phyloP scores from a whole-genome alignment of 148 eudicot species.

The Dianthus caryophyllus region DNA sequence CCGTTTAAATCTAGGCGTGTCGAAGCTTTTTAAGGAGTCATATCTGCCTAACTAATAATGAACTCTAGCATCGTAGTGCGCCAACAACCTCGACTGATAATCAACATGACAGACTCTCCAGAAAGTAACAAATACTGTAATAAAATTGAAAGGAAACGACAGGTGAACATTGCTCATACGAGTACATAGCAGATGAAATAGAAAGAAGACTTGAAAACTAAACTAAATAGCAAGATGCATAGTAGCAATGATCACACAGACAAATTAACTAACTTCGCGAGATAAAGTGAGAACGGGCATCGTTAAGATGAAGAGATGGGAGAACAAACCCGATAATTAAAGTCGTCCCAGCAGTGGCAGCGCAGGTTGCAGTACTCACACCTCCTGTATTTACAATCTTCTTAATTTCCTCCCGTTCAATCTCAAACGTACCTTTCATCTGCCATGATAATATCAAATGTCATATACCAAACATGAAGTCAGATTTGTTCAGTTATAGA shows the following conservation, averaged over 20 bases:
- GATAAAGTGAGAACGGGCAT: background rate
- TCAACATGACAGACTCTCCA: background rate
- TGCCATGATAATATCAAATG: constrained; percentile 32
- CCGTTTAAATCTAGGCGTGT: background rate
- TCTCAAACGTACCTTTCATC: constrained; percentile 59
- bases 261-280: background rate
- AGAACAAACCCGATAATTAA: constrained; percentile 66
- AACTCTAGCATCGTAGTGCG: background rate
- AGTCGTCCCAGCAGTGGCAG: constrained; percentile 79
- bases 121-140: background rate
- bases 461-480: background rate
- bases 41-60: background rate
- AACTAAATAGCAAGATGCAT: background rate
- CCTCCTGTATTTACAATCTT: constrained; percentile 57
- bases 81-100: background rate
- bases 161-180: background rate
- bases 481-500: background rate
- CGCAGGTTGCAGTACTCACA: constrained; percentile 49
- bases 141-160: background rate
- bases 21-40: background rate
- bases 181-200: background rate
- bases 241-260: background rate
- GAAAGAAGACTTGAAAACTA: background rate
- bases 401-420: constrained; percentile 68
- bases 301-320: background rate